Percentiles rank a stretch among this genome's conserved stretches.
phyloP scores from a whole-genome alignment of 2,329 filamentous ascomycete species.

The Neofusicoccum laricinum region DNA sequence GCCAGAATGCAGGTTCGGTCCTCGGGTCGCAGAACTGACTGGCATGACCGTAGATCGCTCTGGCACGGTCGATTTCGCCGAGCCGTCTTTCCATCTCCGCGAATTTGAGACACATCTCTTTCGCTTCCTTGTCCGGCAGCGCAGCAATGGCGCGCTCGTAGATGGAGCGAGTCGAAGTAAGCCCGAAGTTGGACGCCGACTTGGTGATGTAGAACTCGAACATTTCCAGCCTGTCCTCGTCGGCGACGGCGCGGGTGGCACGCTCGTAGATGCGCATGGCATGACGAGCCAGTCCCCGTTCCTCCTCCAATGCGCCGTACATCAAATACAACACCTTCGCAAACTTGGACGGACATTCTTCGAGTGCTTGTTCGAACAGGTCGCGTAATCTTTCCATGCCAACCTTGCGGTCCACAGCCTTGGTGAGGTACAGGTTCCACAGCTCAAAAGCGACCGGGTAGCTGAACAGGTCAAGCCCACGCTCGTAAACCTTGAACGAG shows the following conservation, averaged over 20 bases:
- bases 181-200: slow-evolving; percentile 94
- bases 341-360: slow-evolving; percentile 92
- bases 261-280: slow-evolving; percentile 99
- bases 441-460: slow-evolving; percentile 98
- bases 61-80: slow-evolving; percentile 89
- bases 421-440: slow-evolving; percentile 97
- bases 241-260: slow-evolving; percentile 87
- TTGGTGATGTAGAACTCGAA: slow-evolving; percentile 99
- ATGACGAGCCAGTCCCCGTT: slow-evolving; percentile 87
- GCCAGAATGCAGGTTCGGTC: slow-evolving; percentile 87
- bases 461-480: slow-evolving; percentile 94
- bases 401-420: slow-evolving; percentile 94
- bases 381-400: slow-evolving; percentile 91
- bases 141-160: slow-evolving; percentile 94
- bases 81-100: slow-evolving; percentile 92
- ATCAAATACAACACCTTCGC: slow-evolving; percentile 95
- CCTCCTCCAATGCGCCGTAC: slow-evolving; percentile 97
- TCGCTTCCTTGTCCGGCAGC: slow-evolving; percentile 88
- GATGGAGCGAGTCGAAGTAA: slow-evolving; percentile 90
- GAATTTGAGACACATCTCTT: slow-evolving; percentile 98
- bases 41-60: slow-evolving; percentile 93
- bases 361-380: slow-evolving; percentile 94
- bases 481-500: slow-evolving; percentile 95
- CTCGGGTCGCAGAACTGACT: slow-evolving; percentile 97
- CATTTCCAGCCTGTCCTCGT: slow-evolving; percentile 94